Conservation (phyloP, 768 basidiomycete species). For the Lentinula boryana region DNA sequence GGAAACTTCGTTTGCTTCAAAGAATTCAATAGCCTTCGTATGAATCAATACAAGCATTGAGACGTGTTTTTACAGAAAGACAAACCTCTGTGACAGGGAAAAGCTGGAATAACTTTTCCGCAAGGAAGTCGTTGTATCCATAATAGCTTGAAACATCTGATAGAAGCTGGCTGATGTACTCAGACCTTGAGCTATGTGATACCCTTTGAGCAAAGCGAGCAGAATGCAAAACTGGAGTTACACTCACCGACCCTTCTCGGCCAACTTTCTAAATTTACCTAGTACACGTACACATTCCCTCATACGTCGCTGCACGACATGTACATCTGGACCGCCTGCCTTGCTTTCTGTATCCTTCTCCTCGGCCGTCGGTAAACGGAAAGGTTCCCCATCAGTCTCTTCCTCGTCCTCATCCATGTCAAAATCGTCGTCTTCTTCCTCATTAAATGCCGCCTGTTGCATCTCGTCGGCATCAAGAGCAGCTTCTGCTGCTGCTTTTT, state of each 20-base stretch:
- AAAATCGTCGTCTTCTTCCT: constrained; percentile 41
- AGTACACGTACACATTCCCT: constrained; percentile 69
- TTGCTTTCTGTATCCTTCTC: constrained; percentile 71
- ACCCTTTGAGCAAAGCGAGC: neutral
- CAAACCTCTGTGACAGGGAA: constrained; percentile 89
- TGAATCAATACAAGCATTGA: neutral
- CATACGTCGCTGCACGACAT: constrained; percentile 75
- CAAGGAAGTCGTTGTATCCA: constrained; percentile 94
- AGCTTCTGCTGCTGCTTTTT: constrained; percentile 58
- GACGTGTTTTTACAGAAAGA: constrained; percentile 10
- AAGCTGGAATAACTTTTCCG: constrained; percentile 89
- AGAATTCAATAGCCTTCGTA: constrained; percentile 89
- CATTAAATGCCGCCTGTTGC: constrained; percentile 44
- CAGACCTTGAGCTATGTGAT: constrained; percentile 67
- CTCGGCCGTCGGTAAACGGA: constrained; percentile 63
- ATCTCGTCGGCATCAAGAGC: constrained; percentile 64
- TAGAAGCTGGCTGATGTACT: constrained; percentile 84
- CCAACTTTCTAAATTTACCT: constrained; percentile 63
- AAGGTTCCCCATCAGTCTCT: constrained; percentile 42
- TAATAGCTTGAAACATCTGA: constrained; percentile 93
- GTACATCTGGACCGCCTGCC: constrained; percentile 63
- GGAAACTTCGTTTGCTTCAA: constrained; percentile 93
- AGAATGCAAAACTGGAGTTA: constrained; percentile 7
- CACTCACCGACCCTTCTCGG: constrained; percentile 61
- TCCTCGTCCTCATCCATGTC: constrained; percentile 38